A percentile compares a stretch with the other conserved stretches of the same genome.
Conservation (phyloP, 2,329 filamentous ascomycete species). For the Penicillium sp. region DNA sequence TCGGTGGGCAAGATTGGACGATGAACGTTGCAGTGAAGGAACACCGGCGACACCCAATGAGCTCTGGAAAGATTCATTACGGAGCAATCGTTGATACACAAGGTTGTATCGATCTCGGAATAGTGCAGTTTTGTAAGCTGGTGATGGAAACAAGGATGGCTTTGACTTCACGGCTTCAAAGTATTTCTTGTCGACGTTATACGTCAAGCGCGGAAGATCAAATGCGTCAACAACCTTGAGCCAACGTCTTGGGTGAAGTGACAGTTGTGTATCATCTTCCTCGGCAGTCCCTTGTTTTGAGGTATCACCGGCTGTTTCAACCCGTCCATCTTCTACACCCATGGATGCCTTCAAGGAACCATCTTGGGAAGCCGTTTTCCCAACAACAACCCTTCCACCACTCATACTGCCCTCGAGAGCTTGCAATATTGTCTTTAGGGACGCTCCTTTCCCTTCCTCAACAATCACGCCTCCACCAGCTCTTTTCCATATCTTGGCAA, state of each 20-base stretch:
- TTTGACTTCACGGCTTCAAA: slow-evolving; percentile 66
- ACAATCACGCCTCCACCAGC: slow-evolving; percentile 83
- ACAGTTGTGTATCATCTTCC: slow-evolving; percentile 52
- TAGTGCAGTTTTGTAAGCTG: slow-evolving; percentile 70
- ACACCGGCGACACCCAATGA: slow-evolving; percentile 58
- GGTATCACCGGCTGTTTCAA: slow-evolving; percentile 44
- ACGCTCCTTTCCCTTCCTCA: slow-evolving; percentile 61
- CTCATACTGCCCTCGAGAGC: slow-evolving; percentile 79
- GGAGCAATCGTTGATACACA: slow-evolving; percentile 80
- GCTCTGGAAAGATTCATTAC: slow-evolving; percentile 86
- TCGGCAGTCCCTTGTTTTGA: slow-evolving; percentile 42
- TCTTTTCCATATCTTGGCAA: slow-evolving; percentile 85
- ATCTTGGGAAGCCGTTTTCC: slow-evolving; percentile 37
- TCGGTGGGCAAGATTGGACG: slow-evolving; percentile 49
- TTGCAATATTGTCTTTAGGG: slow-evolving; percentile 71
- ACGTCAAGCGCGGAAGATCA: slow-evolving; percentile 59
- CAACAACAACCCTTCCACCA: slow-evolving; percentile 52
- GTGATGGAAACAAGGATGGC: slow-evolving; percentile 63
- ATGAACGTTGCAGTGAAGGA: slow-evolving; percentile 50
- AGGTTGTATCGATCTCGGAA: slow-evolving; percentile 89
- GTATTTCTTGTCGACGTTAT: slow-evolving; percentile 63
- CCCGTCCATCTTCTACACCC: slow-evolving; percentile 35
- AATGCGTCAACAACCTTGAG: slow-evolving; percentile 75
- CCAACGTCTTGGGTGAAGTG: slow-evolving; percentile 68
- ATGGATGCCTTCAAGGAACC: slow-evolving; percentile 23